A percentile compares a stretch with the other conserved stretches of the same genome.
Conservation (phyloP, 768 basidiomycete genomes). For the Strobilomyces confusus region DNA sequence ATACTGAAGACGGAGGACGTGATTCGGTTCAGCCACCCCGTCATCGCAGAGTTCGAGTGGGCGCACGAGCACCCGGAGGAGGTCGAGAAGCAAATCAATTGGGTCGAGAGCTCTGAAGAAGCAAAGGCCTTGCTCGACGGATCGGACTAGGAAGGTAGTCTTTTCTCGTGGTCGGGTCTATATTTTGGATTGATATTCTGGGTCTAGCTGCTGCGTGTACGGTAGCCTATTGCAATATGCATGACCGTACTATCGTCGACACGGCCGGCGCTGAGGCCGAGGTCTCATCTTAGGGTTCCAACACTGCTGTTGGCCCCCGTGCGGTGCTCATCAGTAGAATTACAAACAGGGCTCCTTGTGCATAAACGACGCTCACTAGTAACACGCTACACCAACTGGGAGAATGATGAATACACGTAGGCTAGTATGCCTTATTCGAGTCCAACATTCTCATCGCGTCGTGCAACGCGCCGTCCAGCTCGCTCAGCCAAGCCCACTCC, state of each 20-base stretch:
- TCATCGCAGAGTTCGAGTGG: slow-evolving; percentile 10
- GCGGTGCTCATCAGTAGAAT: too few relatives aligned
- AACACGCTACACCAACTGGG: too few relatives aligned
- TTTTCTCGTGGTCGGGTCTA: not conserved
- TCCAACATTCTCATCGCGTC: slow-evolving; percentile 19
- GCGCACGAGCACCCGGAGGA: slow-evolving; percentile 12
- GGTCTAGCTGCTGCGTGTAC: too few relatives aligned
- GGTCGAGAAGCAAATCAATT: not conserved
- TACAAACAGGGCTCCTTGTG: too few relatives aligned
- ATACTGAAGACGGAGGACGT: not conserved
- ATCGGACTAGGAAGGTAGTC: not conserved
- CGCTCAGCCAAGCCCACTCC: slow-evolving; percentile 46
- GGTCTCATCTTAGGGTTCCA: too few relatives aligned
- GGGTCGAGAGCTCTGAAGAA: not conserved
- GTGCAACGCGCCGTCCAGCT: slow-evolving; percentile 18
- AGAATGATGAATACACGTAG: not conserved
- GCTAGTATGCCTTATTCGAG: not conserved
- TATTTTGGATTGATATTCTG: too few relatives aligned
- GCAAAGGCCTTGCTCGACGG: not conserved
- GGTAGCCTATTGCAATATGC: too few relatives aligned
- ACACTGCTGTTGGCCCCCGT: too few relatives aligned
- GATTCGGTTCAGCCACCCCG: not conserved
- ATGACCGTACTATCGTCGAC: too few relatives aligned
- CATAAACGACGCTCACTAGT: too few relatives aligned
- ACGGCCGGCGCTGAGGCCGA: too few relatives aligned